Base-by-base conservation (phyloP, 2,329 filamentous ascomycete genomes). In the Rosellinia necatrix region DNA sequence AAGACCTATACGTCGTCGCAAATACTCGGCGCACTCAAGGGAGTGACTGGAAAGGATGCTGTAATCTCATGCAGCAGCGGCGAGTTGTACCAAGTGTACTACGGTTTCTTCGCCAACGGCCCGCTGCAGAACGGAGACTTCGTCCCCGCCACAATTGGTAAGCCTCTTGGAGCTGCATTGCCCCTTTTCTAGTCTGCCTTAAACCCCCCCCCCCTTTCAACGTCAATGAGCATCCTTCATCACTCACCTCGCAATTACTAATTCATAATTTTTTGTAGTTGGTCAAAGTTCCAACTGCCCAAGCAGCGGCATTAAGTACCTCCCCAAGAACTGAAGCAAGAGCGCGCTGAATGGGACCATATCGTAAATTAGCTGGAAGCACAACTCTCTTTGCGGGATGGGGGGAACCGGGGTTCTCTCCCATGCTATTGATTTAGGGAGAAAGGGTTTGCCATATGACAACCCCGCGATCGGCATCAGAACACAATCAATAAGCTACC, bases 251-350 rank as follows among this genome's bases (percentile, higher is more conserved):
- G 12, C 13, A 17, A 24, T 37, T 46, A 12, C 53, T 57, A 22
- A 59, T 17, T 6, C 7, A 13, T 21, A 2, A 13, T 49, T 72
- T 55, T 25, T 2, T 17, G 81, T 85, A 63, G 62, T 60, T 21
- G 82, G 85, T 30, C 78, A 80, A n/a, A 81, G 77, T 41, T 84
- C 85, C 27, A 82, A 76, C 38, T 92, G 90, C 70, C 84, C 88
- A 0, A 67, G 70, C 25, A 78, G 73, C 0, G 85, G 84, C 4
- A 84, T 92, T 68, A 82, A 82, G 66, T 91, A 91, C 69, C 71
- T 82, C 7, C 84, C 85, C 27, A 89, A 89, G 73, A 64, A 27
- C 43, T 51, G 40, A 34, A 24, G n/a, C 22, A 24, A n/a, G 3
- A 25, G 6, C 27, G 38, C 7, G 2, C 24, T 19, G 29, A 52